Base-by-base conservation (phyloP, 164 flowering plant genomes). In the Macadamia integrifolia region DNA sequence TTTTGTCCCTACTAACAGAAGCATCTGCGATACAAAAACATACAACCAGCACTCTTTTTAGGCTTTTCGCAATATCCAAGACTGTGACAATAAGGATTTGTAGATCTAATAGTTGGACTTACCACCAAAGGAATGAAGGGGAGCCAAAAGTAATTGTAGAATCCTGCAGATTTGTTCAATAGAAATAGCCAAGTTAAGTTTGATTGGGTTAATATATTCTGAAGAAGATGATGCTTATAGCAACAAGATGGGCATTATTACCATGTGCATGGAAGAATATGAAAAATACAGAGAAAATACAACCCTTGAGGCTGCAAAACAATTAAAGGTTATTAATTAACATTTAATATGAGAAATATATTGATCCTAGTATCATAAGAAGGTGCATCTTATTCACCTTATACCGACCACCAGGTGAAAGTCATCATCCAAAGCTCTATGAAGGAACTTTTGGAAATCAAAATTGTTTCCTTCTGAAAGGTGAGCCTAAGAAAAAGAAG, bases 1-100 rank as follows among this genome's bases (percentile, higher is more conserved):
- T 75, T 86, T 83, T n/a, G 89, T 84, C 50, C 89, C 92, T 11
- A 86, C 86, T 42, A 81, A 42, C 65, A 88, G 60, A 28, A 85
- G 77, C 71, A 80, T 57, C 88, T 88, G 80, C 62, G 46, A 64
- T 29, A 50, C 29, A 66, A 48, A 6, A 17, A 30, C 31, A 28
- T 31, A 5, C 17, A 40, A 23, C 9, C 46, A 58, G 8, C 44
- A 61, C 32, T 67, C 14, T 1, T 65, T 17, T 53, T 10, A 1
- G 17, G 17, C 18, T 14, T 53, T 6, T 53, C 18, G 15, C 57
- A 53, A 14, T 53, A 14, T 14, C 57, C 2, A 5, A 35, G 40
- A 35, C 5, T 35, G 40, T 46, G 18, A 17, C 17, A 14, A 53
- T 14, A 3, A 12, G 57, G 9, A 46, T 9, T 46, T 8, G 6